These are phyloP conservation scores for Pseudogymnoascus sp. DNA, from an alignment of 2,329 filamentous ascomycete genomes.

Conservation along the genomic window DNA sequence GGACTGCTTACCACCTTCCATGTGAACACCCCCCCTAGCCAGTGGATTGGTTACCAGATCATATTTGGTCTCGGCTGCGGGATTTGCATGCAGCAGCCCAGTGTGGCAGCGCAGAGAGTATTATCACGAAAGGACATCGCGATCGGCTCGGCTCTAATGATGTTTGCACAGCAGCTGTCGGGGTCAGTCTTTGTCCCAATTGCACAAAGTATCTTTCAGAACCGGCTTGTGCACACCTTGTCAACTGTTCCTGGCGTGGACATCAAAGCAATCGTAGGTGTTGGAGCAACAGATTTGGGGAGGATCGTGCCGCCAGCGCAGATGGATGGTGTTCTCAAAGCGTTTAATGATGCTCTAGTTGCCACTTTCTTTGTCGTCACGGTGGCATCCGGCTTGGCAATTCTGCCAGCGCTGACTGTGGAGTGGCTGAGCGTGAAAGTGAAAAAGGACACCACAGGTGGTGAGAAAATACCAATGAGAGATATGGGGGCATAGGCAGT, in stretches of 20 bases:
- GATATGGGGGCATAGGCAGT: neutral
- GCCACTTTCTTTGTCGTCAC: neutral
- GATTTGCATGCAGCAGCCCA: constrained; percentile 18
- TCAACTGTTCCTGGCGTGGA: constrained; percentile 25
- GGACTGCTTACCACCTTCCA: constrained; percentile 32
- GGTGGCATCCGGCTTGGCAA: neutral
- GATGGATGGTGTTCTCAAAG: neutral
- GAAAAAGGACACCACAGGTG: neutral
- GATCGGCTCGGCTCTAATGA: constrained; percentile 41
- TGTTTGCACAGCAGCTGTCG: constrained; percentile 57
- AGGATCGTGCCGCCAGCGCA: constrained; percentile 14
- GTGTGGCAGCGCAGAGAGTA: constrained; percentile 39
- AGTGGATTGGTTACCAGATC: constrained; percentile 29
- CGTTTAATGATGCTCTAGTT: neutral
- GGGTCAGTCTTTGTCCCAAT: constrained; percentile 58
- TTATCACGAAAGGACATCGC: constrained; percentile 41
- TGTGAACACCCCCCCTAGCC: constrained; percentile 23
- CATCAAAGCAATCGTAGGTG: constrained; percentile 29
- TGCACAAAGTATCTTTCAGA: constrained; percentile 54
- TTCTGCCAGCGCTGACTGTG: neutral
- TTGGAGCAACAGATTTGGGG: constrained; percentile 35
- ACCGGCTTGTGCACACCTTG: constrained; percentile 23
- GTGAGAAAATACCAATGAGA: neutral
- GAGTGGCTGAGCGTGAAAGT: neutral
- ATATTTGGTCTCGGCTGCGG: constrained; percentile 12